These are phyloP conservation scores for Westerdykella sp. DNA, from an alignment of 2,329 filamentous ascomycete genomes.

Conservation along the genomic window DNA sequence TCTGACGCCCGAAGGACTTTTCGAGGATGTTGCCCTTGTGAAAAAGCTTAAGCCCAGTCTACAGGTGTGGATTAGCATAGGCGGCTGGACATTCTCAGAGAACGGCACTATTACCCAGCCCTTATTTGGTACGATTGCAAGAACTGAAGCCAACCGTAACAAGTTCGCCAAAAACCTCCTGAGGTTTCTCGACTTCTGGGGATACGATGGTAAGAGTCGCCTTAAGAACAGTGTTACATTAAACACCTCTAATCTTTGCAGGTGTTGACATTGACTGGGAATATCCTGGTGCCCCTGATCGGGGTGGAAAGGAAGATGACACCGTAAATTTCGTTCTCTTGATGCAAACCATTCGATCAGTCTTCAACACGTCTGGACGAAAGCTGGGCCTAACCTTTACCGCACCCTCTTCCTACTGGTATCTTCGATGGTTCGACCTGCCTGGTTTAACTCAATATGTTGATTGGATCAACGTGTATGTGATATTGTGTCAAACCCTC, in stretches of 20 bases:
- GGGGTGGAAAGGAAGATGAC: conserved; percentile 33
- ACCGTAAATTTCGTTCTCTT: conserved; percentile 13
- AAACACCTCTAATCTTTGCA: too few species aligned
- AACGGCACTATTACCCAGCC: conserved; percentile 25
- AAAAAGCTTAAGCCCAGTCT: conserved; percentile 25
- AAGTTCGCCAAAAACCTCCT: conserved; percentile 36
- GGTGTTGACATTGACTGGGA: too few species aligned
- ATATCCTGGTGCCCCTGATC: conserved; percentile 15
- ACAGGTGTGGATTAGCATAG: conserved; percentile 33
- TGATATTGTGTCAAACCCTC: too few species aligned
- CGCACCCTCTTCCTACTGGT: conserved; percentile 21
- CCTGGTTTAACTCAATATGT: conserved; percentile 21
- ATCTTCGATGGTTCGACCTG: conserved; percentile 21
- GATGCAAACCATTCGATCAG: conserved; percentile 16
- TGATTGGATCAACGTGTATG: conserved; percentile 40
- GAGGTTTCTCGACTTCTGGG: too few species aligned
- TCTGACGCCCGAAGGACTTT: conserved; percentile 10
- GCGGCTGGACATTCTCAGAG: conserved; percentile 40
- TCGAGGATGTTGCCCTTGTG: conserved; percentile 18
- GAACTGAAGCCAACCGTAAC: background rate
- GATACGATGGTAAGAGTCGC: too few species aligned
- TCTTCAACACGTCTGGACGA: conserved; percentile 8
- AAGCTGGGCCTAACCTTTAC: conserved; percentile 20
- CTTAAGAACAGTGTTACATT: too few species aligned
- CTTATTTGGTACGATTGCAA: conserved; percentile 7